Percentiles rank a stretch among this genome's conserved stretches.
These are phyloP conservation scores for Sclerotinia glacialis DNA, from an alignment of 2,329 filamentous ascomycete species.

Conservation along the genomic window DNA sequence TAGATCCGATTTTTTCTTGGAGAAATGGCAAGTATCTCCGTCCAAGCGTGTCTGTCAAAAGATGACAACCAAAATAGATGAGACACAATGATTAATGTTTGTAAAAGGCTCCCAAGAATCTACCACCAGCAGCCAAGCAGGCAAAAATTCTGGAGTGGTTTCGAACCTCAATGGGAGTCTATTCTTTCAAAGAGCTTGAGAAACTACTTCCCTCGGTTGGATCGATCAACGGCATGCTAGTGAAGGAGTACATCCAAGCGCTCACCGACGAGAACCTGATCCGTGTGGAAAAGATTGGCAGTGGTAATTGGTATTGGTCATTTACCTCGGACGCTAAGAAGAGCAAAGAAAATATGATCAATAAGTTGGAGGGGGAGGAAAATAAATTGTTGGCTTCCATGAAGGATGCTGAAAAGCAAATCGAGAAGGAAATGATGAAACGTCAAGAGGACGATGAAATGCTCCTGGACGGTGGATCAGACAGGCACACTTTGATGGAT, in stretches of 20 bases:
- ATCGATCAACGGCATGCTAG: constrained; percentile 63
- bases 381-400: constrained; percentile 37
- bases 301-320: constrained; percentile 70
- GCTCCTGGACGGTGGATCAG: constrained; percentile 34
- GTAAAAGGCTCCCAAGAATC: constrained; percentile 50
- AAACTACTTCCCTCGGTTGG: constrained; percentile 60
- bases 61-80: constrained; percentile 11
- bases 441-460: constrained; percentile 39
- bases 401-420: constrained; percentile 40
- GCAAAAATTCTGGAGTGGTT: constrained; percentile 58
- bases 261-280: constrained; percentile 61
- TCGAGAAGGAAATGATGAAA: constrained; percentile 40
- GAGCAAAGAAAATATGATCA: constrained; percentile 44
- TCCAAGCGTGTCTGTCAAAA: background rate
- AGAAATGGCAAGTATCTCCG: constrained; percentile 11
- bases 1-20: background rate
- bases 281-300: constrained; percentile 66
- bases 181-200: constrained; percentile 66
- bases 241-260: constrained; percentile 64
- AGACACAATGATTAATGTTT: constrained; percentile 4
- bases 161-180: constrained; percentile 57
- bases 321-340: constrained; percentile 56
- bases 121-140: constrained; percentile 57
- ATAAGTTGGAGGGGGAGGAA: constrained; percentile 42
- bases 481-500: constrained; percentile 34